Evolutionary conservation across 352 stramenopile species (phyloP).

Genomic region (Pelagophyceae sp.): DNA sequence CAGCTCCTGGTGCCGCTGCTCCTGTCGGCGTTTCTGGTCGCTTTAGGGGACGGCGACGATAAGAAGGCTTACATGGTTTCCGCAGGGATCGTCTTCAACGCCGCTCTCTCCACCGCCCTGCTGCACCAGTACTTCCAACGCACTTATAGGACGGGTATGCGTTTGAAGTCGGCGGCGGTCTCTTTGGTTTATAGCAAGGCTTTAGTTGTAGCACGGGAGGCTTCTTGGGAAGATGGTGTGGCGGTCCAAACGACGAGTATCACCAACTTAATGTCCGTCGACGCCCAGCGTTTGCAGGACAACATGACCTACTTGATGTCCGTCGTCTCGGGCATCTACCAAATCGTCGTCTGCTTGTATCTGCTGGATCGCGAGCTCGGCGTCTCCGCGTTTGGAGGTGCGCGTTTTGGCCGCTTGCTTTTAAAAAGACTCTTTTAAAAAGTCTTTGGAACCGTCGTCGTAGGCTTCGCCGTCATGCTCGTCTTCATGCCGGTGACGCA

Average conservation of each 20-base stretch:
- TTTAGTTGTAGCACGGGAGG: slow-evolving; percentile 13
- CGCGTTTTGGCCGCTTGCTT: slow-evolving; percentile 61
- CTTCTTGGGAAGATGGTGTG: slow-evolving; percentile 44
- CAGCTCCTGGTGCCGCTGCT: slow-evolving; percentile 79
- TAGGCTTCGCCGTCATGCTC: slow-evolving; percentile 79
- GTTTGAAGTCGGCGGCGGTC: slow-evolving; percentile 51
- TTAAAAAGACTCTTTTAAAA: slow-evolving; percentile 47
- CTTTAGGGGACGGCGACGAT: slow-evolving; percentile 42
- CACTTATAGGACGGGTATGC: slow-evolving; percentile 49
- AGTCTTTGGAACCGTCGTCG: slow-evolving; percentile 72
- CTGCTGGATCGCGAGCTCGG: slow-evolving; percentile 57
- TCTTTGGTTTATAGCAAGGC: slow-evolving; percentile 46
- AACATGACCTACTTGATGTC: slow-evolving; percentile 73
- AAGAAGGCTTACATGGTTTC: slow-evolving; percentile 26
- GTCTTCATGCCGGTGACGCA: slow-evolving; percentile 80
- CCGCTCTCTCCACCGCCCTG: slow-evolving; percentile 32
- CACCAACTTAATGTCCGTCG: slow-evolving; percentile 92
- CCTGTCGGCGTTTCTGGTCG: slow-evolving; percentile 61
- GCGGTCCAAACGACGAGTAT: slow-evolving; percentile 80
- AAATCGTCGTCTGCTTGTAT: slow-evolving; percentile 59
- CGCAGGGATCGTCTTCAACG: slow-evolving; percentile 34
- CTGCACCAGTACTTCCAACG: slow-evolving; percentile 44
- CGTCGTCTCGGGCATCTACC: slow-evolving; percentile 70
- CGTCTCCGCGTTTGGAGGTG: slow-evolving; percentile 64
- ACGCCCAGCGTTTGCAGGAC: slow-evolving; percentile 87